Percentiles rank a stretch among this genome's conserved stretches.
Conservation (phyloP, 2,329 filamentous ascomycete species). For the Arthrobotrys musiformis region DNA sequence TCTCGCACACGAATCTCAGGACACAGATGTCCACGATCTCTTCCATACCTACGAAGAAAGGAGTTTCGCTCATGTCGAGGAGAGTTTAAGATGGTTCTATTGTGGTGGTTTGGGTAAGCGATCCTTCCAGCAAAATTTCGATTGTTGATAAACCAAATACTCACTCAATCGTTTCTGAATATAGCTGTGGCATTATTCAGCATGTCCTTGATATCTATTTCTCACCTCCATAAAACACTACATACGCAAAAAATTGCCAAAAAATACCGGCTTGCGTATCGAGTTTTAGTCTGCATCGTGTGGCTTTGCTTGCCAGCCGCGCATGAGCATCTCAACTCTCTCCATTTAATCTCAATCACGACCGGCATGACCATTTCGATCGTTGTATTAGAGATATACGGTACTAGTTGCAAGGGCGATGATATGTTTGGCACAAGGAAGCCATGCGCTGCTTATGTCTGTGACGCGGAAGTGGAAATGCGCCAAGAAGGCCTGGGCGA, state of each 20-base stretch:
- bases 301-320: slow-evolving; percentile 70
- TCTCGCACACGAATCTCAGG: slow-evolving; percentile 68
- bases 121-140: slow-evolving; percentile 60
- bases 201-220: slow-evolving; percentile 65
- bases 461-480: slow-evolving; percentile 40
- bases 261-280: slow-evolving; percentile 67
- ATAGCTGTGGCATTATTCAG: slow-evolving; percentile 60
- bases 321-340: slow-evolving; percentile 63
- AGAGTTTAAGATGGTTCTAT: slow-evolving; percentile 72
- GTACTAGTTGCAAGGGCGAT: slow-evolving; percentile 65
- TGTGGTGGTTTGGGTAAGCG: slow-evolving; percentile 70
- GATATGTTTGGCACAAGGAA: slow-evolving; percentile 64
- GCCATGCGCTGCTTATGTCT: slow-evolving; percentile 63
- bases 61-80: slow-evolving; percentile 67
- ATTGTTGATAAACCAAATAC: background rate
- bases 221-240: slow-evolving; percentile 69
- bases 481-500: slow-evolving; percentile 14
- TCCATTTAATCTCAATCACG: slow-evolving; percentile 66
- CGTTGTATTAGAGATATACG: slow-evolving; percentile 67
- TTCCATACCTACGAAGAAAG: slow-evolving; percentile 67
- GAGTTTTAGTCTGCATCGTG: slow-evolving; percentile 66
- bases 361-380: slow-evolving; percentile 66
- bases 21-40: slow-evolving; percentile 66
- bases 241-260: slow-evolving; percentile 67
- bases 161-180: background rate